phyloP scores from a whole-genome alignment of 768 basidiomycete species.

The Naganishia vaughanmartiniae region DNA sequence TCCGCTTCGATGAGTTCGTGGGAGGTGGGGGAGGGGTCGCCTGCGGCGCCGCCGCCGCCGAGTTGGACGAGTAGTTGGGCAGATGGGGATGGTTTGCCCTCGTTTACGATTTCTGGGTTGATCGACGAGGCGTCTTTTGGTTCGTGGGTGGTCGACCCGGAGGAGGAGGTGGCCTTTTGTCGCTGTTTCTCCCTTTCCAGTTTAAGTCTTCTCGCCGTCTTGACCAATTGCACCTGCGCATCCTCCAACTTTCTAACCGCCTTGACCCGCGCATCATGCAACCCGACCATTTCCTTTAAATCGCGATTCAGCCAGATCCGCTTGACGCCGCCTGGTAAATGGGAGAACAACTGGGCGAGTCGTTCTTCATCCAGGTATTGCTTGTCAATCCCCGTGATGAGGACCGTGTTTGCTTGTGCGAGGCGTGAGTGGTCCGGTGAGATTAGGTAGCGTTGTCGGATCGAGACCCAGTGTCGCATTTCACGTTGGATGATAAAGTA shows the following conservation, averaged over 20 bases:
- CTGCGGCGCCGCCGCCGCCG: conserved; percentile 17
- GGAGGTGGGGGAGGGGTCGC: conserved; percentile 23
- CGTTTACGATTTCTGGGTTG: conserved; percentile 32
- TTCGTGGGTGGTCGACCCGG: conserved; percentile 34
- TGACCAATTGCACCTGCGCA: conserved; percentile 75
- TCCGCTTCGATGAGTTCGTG: conserved; percentile 54
- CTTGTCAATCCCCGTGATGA: conserved; percentile 82
- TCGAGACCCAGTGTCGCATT: conserved; percentile 72
- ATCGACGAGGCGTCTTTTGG: conserved; percentile 36
- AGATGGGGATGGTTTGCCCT: conserved; percentile 22
- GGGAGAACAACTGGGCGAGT: conserved; percentile 68
- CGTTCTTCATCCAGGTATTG: conserved; percentile 71
- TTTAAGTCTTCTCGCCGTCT: conserved; percentile 73
- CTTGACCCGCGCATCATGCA: conserved; percentile 70
- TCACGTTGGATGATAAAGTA: conserved; percentile 76
- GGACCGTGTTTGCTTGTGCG: conserved; percentile 83
- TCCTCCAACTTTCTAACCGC: conserved; percentile 78
- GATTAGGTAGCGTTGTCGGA: conserved; percentile 79
- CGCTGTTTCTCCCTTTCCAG: conserved; percentile 59
- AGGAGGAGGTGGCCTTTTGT: conserved; percentile 41
- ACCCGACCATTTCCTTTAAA: conserved; percentile 77
- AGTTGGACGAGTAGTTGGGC: conserved; percentile 18
- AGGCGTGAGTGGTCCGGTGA: conserved; percentile 68
- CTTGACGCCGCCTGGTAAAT: conserved; percentile 84
- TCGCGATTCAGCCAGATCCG: conserved; percentile 90